Base-by-base conservation (phyloP, 2,329 filamentous ascomycete species). In the Aspergillus sp. region DNA sequence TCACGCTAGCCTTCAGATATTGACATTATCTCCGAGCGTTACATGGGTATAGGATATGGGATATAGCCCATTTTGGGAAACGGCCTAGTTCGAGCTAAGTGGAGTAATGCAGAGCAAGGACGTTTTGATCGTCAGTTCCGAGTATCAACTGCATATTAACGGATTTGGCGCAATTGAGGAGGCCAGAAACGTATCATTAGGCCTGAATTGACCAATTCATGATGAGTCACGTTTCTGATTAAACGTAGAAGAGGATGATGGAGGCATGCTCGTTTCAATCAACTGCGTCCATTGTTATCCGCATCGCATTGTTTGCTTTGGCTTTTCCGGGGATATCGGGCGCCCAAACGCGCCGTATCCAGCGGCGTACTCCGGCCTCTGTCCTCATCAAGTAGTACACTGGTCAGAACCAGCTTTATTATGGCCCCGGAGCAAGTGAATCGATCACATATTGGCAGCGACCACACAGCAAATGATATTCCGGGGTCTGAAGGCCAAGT, bases 1-100 rank as follows among this genome's bases (percentile, higher is more conserved):
- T 43, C 27, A 39, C 43, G 52, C 52, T 52, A 54, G 52, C 53
- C 49, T 43, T 53, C 53, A 49, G 54, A 49, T 43, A 43, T 48
- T 47, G 50, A 55, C 54, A 52, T 50, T 53, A 43, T 52, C 46
- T 49, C 57, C 45, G 48, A 49, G 25, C 35, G 47, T 44, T 46
- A 44, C 44, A 38, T 48, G 49, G 45, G 52, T 44, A 47, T 49
- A 25, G 41, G 43, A 46, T 30, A 41, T 47, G 48, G 43, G 44
- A 44, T 45, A 46, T 43, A 47, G 51, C 49, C 49, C 49, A 48
- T 52, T 53, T 45, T 39, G 49, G 12, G 43, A 43, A 30, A 48
- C 32, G 43, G 47, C 35, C 47, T 47, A 48, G 47, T 45, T 47
- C 45, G 42, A 44, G 38, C 37, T 13, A 42, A 48, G 53, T 53